Base-by-base conservation (phyloP, 306 rosid species). In the Fagus sylvatica region DNA sequence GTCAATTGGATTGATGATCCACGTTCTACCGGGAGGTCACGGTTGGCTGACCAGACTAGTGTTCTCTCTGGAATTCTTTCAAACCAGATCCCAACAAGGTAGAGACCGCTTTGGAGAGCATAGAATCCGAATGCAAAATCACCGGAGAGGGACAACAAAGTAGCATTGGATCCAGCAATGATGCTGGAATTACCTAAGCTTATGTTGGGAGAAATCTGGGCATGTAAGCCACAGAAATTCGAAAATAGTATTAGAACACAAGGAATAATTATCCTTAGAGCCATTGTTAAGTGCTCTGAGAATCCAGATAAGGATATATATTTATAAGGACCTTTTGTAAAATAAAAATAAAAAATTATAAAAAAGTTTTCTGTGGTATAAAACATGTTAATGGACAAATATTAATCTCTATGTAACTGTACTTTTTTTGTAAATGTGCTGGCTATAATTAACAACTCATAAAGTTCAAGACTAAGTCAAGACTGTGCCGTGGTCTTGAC, bases 121-220 rank as follows among this genome's bases (percentile, higher is more conserved):
- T 69, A 15, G 69, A 84, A 84, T 74, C 85, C 87, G 22, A 83
- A 84, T 62, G 81, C 85, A 53, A 77, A 84, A 28, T 84, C 85
- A 12, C 75, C 82, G 0, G 67, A 80, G 39, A 76, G 74, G 4
- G 84, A 84, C 43, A 73, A 74, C 85, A 79, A 77, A 0, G 82
- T 60, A 60, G 57, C 53, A 40, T 77, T 80, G 39, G 83, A 77
- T 62, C 85, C 87, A 1, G 87, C 87, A 62, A 60, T 77, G 82
- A 84, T 80, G 77, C 6, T 53, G 7, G 82, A 28, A n/a, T n/a
- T n/a, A 5, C 48, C 64, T 46, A 49, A 16, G 10, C 37, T 2
- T 13, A 76, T 69, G 59, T 15, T 30, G 69, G 78, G 8, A 53
- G 74, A 19, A 73, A 54, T 66, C 69, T 73, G 83, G 53, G 74